Evolutionary conservation across 228 moss, liverwort and hornwort genomes (phyloP).

Genomic region (Sphagnum magellanicum): DNA sequence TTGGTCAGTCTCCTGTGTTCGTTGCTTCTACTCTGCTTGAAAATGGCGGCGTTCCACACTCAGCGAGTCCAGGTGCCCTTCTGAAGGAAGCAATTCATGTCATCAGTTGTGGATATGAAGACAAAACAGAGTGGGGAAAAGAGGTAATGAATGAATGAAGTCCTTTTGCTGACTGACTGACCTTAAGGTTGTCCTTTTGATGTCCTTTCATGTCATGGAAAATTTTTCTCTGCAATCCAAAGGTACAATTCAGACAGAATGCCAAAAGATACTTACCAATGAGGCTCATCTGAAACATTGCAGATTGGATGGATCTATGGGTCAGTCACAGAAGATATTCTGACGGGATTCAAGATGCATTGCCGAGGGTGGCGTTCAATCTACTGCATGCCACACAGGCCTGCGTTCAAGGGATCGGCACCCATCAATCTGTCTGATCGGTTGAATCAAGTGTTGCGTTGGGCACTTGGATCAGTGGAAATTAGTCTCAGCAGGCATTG

Average conservation of each 20-base stretch:
- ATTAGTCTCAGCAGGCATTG: slow-evolving; percentile 88
- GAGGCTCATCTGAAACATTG: not conserved
- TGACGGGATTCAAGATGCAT: slow-evolving; percentile 95
- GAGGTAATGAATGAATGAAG: slow-evolving; percentile 27
- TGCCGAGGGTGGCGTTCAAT: slow-evolving; percentile 87
- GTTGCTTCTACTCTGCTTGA: slow-evolving; percentile 61
- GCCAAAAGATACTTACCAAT: too few relatives aligned
- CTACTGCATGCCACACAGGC: slow-evolving; percentile 71
- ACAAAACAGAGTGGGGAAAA: slow-evolving; percentile 91
- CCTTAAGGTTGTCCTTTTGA: too few relatives aligned
- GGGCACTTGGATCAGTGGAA: slow-evolving; percentile 88
- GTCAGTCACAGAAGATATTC: slow-evolving; percentile 94
- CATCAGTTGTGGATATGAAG: slow-evolving; percentile 88
- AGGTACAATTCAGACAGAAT: too few relatives aligned
- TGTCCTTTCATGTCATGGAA: too few relatives aligned
- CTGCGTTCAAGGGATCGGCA: slow-evolving; percentile 85
- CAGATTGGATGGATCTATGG: slow-evolving; percentile 98
- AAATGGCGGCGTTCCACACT: slow-evolving; percentile 55
- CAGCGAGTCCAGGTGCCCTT: slow-evolving; percentile 45
- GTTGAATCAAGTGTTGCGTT: slow-evolving; percentile 83
- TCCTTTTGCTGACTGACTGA: too few relatives aligned
- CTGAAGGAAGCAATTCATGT: slow-evolving; percentile 90
- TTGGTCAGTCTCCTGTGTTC: slow-evolving; percentile 81
- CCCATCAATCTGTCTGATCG: slow-evolving; percentile 88
- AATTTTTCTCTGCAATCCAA: too few relatives aligned